These are phyloP conservation scores for Botrytis galanthina DNA, from an alignment of 2,329 filamentous ascomycete species.

Conservation along the genomic window DNA sequence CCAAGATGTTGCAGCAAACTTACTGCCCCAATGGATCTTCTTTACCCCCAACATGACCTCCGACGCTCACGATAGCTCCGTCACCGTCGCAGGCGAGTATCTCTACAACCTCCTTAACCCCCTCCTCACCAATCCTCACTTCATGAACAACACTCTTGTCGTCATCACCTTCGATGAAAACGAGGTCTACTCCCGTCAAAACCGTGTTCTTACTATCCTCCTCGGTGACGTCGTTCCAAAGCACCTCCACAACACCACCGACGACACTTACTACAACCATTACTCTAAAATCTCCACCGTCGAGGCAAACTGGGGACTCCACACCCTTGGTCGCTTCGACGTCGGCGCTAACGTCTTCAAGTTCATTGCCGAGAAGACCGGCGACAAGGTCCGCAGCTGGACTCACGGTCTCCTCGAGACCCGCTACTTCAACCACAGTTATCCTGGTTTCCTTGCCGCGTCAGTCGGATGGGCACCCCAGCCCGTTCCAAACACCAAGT, in stretches of 20 bases:
- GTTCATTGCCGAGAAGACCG: slow-evolving; percentile 58
- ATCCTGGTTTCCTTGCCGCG: slow-evolving; percentile 43
- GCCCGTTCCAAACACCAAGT: slow-evolving; percentile 39
- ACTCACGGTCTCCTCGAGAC: slow-evolving; percentile 34
- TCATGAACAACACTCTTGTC: slow-evolving; percentile 73
- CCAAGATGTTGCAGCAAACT: slow-evolving; percentile 59
- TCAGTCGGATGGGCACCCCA: slow-evolving; percentile 31
- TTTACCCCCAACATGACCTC: slow-evolving; percentile 53
- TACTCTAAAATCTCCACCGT: slow-evolving; percentile 68
- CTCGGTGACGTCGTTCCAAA: slow-evolving; percentile 71
- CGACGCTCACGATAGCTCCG: slow-evolving; percentile 71
- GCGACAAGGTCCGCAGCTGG: slow-evolving; percentile 46
- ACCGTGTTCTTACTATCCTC: slow-evolving; percentile 68
- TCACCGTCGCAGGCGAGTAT: slow-evolving; percentile 69
- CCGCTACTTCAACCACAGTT: slow-evolving; percentile 47
- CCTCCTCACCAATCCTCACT: slow-evolving; percentile 65
- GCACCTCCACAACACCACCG: slow-evolving; percentile 63
- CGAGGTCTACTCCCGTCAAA: slow-evolving; percentile 63
- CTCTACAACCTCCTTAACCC: slow-evolving; percentile 66
- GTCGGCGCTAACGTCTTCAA: slow-evolving; percentile 69
- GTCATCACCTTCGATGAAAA: slow-evolving; percentile 80
- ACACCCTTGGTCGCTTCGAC: slow-evolving; percentile 69
- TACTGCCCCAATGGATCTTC: slow-evolving; percentile 63
- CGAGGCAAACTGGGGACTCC: slow-evolving; percentile 64
- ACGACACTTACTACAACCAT: slow-evolving; percentile 70